These are phyloP conservation scores for Colletotrichum spinosum DNA, from an alignment of 2,329 filamentous ascomycete genomes.

Conservation along the genomic window DNA sequence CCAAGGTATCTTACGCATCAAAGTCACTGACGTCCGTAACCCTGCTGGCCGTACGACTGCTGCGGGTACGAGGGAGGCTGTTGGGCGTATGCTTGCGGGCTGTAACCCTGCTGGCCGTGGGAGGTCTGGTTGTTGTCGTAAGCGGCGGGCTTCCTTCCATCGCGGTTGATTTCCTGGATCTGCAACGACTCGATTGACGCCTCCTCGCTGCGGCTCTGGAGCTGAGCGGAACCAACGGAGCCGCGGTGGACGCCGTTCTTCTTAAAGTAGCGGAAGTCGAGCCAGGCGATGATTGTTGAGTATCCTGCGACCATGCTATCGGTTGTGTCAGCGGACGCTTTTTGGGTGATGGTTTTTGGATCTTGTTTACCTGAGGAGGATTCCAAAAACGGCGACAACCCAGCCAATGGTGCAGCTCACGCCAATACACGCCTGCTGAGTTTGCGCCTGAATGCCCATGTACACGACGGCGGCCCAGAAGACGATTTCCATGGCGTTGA, in stretches of 20 bases:
- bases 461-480: conserved; percentile 52
- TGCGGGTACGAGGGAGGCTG: not conserved
- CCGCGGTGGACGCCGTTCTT: conserved; percentile 21
- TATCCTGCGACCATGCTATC: conserved; percentile 27
- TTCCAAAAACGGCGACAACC: conserved; percentile 23
- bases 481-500: conserved; percentile 54
- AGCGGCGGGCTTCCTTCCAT: not conserved
- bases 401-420: conserved; percentile 32
- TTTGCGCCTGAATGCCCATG: conserved; percentile 35
- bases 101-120: not conserved
- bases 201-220: conserved; percentile 18
- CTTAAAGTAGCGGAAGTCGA: conserved; percentile 25
- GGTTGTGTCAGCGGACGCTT: not conserved
- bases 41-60: conserved; percentile 5
- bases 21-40: conserved; percentile 4
- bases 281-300: conserved; percentile 26
- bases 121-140: conserved; percentile 5
- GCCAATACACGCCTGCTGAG: conserved; percentile 22
- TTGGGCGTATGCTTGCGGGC: conserved; percentile 1
- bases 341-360: not conserved
- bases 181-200: conserved; percentile 2
- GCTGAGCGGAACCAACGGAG: conserved; percentile 4
- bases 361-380: conserved; percentile 18
- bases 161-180: conserved; percentile 5
- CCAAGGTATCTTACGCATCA: not conserved